Evolutionary conservation across 768 basidiomycete species (phyloP), one percentile per base, ranked within the genome.

Genomic region (Amanita phalloides): DNA sequence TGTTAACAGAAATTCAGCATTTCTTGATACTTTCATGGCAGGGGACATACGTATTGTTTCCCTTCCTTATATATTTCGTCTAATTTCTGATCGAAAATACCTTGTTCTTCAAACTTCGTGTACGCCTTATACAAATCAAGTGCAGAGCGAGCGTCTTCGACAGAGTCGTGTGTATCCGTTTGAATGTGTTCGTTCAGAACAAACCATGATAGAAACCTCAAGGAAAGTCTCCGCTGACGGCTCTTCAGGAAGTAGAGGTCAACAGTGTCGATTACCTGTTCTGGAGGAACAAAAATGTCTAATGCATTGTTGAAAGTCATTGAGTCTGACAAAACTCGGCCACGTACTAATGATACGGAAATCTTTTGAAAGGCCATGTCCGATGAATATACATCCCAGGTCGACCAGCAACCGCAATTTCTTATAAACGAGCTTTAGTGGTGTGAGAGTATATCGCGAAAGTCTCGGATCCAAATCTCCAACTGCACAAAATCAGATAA

Each of bases 341-440:
- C 11, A 70, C 89, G 64, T 58, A 95, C 95, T 99, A 70, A 98
- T 99, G 51, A 95, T 98, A 9, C 95, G 81, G 70, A 98, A 97
- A 64, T 99, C 96, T 63, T 98, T 97, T 13, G 91, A 86, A 14
- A 99, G 77, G 4, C 96, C 96, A 60, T 99, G 96, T 0, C 96
- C 96, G 51, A 98, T 86, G 63, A 99, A 99, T 53, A 92, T 87
- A 62, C 96, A 99, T 4, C 94, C 93, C 21, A 85, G 76, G 63
- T 99, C 96, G 17, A 98, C 93, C 4, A 98, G 73, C 17, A 94
- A 67, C 2, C 96, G 81, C 10, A 99, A 71, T 64, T 99, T 99
- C 74, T 98, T 98, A 71, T 98, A 99, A 2, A 93, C 96, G n/a
- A 95, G 78, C 61, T 99, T 99, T 53, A 97, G 71, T 0, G 96